Percentiles rank a stretch among this genome's conserved stretches.
Evolutionary conservation across 192 early-diverging fungal genomes (phyloP).

Genomic region (Martensiomyces pterosporus): DNA sequence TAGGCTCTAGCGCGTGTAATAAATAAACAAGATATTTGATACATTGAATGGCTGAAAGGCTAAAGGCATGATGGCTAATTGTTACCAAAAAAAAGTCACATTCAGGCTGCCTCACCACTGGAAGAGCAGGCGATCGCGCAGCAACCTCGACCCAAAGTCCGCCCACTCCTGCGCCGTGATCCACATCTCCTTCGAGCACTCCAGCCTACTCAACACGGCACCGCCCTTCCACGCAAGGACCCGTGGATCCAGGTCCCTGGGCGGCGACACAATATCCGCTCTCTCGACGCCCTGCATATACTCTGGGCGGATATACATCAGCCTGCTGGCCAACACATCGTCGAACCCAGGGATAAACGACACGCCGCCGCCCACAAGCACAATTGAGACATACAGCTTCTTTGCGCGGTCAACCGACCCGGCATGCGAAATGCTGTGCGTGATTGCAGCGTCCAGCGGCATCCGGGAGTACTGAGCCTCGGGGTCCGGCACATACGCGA

Average conservation of each 20-base stretch:
- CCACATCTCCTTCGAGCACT: slow-evolving; percentile 78
- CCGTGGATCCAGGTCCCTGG: slow-evolving; percentile 78
- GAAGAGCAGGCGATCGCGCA: slow-evolving; percentile 64
- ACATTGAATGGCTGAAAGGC: not conserved
- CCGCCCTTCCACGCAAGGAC: slow-evolving; percentile 87
- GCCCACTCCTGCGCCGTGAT: slow-evolving; percentile 68
- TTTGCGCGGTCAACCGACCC: slow-evolving; percentile 67
- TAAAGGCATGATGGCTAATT: too few relatives aligned
- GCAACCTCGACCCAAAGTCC: slow-evolving; percentile 59
- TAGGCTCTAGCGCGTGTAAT: too few relatives aligned
- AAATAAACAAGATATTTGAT: slow-evolving; percentile 1
- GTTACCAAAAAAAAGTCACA: not conserved
- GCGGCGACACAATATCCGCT: slow-evolving; percentile 68
- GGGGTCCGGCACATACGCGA: slow-evolving; percentile 27
- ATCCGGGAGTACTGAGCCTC: slow-evolving; percentile 34
- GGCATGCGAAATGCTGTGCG: slow-evolving; percentile 60
- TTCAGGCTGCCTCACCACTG: slow-evolving; percentile 57
- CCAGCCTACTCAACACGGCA: slow-evolving; percentile 71
- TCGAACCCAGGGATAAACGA: slow-evolving; percentile 61
- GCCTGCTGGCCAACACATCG: slow-evolving; percentile 26
- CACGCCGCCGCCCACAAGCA: slow-evolving; percentile 83
- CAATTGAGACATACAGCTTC: slow-evolving; percentile 70
- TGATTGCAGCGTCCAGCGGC: slow-evolving; percentile 66
- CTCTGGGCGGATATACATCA: slow-evolving; percentile 33
- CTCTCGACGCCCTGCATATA: slow-evolving; percentile 47